Base-by-base conservation (phyloP, 73 alveolate species). In the Symbiodinium natans region DNA sequence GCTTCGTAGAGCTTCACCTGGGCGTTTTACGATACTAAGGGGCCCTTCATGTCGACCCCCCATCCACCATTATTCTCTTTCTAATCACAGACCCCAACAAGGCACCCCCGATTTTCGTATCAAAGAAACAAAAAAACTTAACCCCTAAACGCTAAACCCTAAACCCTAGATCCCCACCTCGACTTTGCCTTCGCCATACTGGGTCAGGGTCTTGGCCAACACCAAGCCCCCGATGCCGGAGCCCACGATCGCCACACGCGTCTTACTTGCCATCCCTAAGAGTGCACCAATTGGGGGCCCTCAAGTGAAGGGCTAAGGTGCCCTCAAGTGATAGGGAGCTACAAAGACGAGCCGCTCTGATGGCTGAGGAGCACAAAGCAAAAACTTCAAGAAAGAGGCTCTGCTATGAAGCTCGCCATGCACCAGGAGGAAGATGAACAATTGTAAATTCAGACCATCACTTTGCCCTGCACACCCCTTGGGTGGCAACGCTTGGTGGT, bases 141-240 rank as follows among this genome's bases (percentile, higher is more conserved):
- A 17, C 8, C 23, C 17, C 63, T 48, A n/a, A n/a, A n/a, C 63
- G 17, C 63, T 48, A 17, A 48, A 48, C 8, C 63, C 63, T 17
- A 48, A 48, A 8, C 17, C 17, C 63, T 17, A 48, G 23, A 17
- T 10, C 23, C 63, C 8, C 63, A 48, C 77, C 90, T 82, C 90
- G 71, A 82, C 71, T 39, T 39, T 82, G 59, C 56, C 87, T 1
- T 6, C 90, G 13, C 73, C 63, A 71, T 82, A 82, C 41, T 82
- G 90, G 29, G 90, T 41, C 10, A 82, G 63, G 27, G 90, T 85
- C n/a, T 85, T 31, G 93, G 93, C 93, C 80, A 85, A 48, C 54
- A 85, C 80, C 46, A 48, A 48, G 71, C 82, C 82, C 9, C 82
- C 93, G 36, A 85, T 33, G 17, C 93, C 77, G 23, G 93, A 85